These are phyloP conservation scores for Quercus lobata DNA, from an alignment of 331 rosid genomes.

Conservation along the genomic window DNA sequence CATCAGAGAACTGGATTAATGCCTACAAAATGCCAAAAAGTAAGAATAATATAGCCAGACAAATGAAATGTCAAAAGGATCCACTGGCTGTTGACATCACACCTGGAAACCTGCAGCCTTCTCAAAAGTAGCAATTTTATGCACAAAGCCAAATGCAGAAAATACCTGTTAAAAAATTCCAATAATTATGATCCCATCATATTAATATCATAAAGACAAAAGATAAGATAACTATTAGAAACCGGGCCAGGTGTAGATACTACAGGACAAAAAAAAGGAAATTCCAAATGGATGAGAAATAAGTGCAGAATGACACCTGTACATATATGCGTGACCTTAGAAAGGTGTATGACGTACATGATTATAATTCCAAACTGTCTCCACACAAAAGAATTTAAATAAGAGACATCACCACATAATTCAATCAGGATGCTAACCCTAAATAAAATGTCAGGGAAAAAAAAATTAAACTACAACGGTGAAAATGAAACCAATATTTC, in stretches of 20 bases:
- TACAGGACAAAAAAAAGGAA: slow-evolving; percentile 27
- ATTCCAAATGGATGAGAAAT: slow-evolving; percentile 52
- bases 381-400: slow-evolving; percentile 71
- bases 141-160: slow-evolving; percentile 87
- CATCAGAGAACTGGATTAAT: slow-evolving; percentile 69
- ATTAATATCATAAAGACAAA: slow-evolving; percentile 8
- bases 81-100: neutral
- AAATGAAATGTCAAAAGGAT: slow-evolving; percentile 11
- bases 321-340: slow-evolving; percentile 78
- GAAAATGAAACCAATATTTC: slow-evolving; percentile 12
- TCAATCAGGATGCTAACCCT: slow-evolving; percentile 37
- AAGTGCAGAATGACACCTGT: slow-evolving; percentile 96
- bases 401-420: slow-evolving; percentile 56
- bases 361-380: slow-evolving; percentile 87
- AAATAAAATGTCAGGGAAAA: slow-evolving; percentile 15
- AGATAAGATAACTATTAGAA: slow-evolving; percentile 6
- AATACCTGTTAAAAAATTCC: slow-evolving; percentile 49
- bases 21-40: slow-evolving; percentile 43
- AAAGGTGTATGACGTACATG: slow-evolving; percentile 74
- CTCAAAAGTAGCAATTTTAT: slow-evolving; percentile 87
- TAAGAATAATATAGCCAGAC: slow-evolving; percentile 5
- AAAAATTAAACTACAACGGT: neutral
- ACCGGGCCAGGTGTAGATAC: slow-evolving; percentile 27
- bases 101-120: slow-evolving; percentile 93
- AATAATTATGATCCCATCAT: slow-evolving; percentile 6